Evolutionary conservation across 2,329 filamentous ascomycete species (phyloP).

Genomic region (Curvularia eragrostidis): DNA sequence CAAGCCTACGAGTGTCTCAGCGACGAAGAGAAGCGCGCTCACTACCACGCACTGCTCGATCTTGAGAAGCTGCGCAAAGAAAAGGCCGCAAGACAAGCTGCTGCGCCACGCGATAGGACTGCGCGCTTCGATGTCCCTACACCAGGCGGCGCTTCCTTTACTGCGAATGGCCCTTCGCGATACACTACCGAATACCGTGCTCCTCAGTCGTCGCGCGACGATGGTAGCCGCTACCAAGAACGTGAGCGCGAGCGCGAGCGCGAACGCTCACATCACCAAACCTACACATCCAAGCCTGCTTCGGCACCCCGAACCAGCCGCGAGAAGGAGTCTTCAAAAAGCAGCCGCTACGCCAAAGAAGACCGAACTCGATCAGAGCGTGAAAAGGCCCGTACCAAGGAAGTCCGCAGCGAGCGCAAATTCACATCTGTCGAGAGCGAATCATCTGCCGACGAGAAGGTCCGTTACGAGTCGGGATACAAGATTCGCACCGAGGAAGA

Average conservation of each 20-base stretch:
- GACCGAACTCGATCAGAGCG: conserved; percentile 52
- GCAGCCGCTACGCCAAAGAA: conserved; percentile 37
- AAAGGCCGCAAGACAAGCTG: conserved; percentile 52
- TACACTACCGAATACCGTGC: conserved; percentile 46
- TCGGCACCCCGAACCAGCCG: conserved; percentile 34
- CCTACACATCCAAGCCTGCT: conserved; percentile 41
- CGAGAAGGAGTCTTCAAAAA: conserved; percentile 38
- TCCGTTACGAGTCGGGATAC: conserved; percentile 41
- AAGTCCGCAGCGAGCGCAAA: conserved; percentile 50
- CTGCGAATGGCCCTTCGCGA: conserved; percentile 27
- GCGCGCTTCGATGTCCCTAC: conserved; percentile 45
- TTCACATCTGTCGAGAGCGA: conserved; percentile 46
- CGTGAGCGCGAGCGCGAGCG: conserved; percentile 26
- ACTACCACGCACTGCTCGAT: conserved; percentile 79
- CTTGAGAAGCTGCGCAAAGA: conserved; percentile 70
- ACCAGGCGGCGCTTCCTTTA: conserved; percentile 36
- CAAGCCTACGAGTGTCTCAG: conserved; percentile 90
- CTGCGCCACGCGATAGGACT: conserved; percentile 38
- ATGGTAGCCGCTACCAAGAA: conserved; percentile 49
- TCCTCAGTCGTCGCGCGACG: conserved; percentile 35
- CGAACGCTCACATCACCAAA: conserved; percentile 47
- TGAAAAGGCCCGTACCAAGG: conserved; percentile 50
- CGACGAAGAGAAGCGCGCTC: conserved; percentile 72
- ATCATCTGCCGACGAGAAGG: conserved; percentile 42
- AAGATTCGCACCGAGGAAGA: conserved; percentile 38